Evolutionary conservation across 176 grass and related monocot species (phyloP), one percentile per base, ranked within the genome.

Genomic region (Raddia distichophylla): DNA sequence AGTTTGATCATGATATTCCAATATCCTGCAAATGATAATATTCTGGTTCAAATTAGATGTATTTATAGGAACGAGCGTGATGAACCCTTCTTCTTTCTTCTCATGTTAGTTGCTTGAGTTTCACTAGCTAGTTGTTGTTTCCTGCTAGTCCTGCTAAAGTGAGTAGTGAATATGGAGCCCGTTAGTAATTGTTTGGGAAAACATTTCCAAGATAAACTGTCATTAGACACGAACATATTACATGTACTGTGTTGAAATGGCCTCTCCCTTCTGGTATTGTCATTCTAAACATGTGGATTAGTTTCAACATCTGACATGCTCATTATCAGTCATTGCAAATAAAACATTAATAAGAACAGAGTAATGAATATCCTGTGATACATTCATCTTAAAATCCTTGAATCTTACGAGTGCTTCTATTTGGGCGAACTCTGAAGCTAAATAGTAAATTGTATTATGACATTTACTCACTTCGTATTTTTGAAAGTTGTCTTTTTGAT

Each of bases 51-150:
- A 73, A 51, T 8, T 81, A 47, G 6, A 1, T 56, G 48, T 1
- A 16, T 37, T 83, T 22, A 2, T 18, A 22, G 62, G 19, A 69
- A 69, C 69, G 55, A 51, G 13, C 2, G 1, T 80, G 18, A 13
- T 37, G 16, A 49, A 13, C 50, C 8, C 6, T 79, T 18, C 10
- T 64, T 79, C 60, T 71, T 61, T 61, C 74, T 22, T 4, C 3
- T 78, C 33, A 54, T 71, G 3, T 86, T 59, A 13, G n/a, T 57
- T 81, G 51, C 40, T 58, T 6, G 48, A 16, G 33, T 17, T 67
- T 17, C 49, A 17, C 19, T 68, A 32, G 11, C 64, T 67, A 84
- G 46, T 19, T 68, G 12, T 27, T 1, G 11, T 3, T 44, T 46
- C 15, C 34, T 6, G 13, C 1, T 18, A 55, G 32, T 73, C 50